A percentile compares a stretch with the other conserved stretches of the same genome.
Evolutionary conservation across 345 rosid species (phyloP).

Genomic region (Salix arbutifolia): DNA sequence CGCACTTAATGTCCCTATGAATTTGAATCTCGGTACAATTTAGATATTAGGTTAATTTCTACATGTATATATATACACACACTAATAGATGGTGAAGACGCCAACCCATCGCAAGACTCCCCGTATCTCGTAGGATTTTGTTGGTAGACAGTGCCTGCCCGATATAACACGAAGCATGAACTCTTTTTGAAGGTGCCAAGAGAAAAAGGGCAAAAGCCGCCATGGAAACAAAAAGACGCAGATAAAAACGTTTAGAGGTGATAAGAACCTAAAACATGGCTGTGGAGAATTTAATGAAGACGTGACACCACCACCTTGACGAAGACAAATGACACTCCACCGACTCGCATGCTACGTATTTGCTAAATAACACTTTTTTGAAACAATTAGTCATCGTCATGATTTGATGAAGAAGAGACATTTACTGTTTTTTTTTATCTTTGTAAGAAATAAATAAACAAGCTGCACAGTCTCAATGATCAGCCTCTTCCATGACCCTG

Average conservation of each 20-base stretch:
- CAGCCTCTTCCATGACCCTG: no score
- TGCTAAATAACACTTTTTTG: background rate
- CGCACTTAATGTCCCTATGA: no score
- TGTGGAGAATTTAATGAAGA: background rate
- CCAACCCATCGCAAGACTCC: no score
- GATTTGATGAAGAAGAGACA: background rate
- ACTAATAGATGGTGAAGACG: no score
- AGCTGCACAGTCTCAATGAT: no score
- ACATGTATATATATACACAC: no score
- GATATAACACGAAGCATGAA: background rate
- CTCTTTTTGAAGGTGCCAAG: background rate
- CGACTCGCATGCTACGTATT: no score
- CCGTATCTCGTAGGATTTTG: background rate
- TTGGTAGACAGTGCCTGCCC: background rate
- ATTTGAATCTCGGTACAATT: no score
- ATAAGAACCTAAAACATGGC: no score
- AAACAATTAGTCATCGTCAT: background rate
- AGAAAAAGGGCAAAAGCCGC: conserved; percentile 2
- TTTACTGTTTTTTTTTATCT: no score
- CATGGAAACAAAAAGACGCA: background rate
- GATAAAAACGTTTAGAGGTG: background rate
- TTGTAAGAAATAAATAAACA: no score
- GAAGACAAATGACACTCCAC: background rate
- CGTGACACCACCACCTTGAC: background rate
- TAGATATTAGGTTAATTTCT: no score